Evolutionary conservation across 2,329 filamentous ascomycete genomes (phyloP).

Genomic region (Gaeumannomyces sp.): DNA sequence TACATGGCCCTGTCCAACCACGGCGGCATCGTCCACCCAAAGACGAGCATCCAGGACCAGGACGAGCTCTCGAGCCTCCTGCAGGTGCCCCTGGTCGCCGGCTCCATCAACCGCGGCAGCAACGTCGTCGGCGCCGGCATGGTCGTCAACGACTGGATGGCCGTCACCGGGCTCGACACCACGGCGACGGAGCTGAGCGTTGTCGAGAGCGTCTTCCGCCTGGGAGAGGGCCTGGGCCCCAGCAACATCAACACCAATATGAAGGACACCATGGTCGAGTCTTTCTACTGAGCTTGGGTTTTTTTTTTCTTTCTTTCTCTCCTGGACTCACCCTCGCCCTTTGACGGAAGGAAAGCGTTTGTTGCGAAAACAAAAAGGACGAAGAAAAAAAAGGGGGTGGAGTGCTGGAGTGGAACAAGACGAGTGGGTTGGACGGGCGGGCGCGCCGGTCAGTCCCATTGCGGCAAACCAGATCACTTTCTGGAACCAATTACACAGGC

Average conservation of each 20-base stretch:
- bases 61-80: conserved; percentile 91
- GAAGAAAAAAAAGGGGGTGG: neutral
- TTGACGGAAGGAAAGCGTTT: neutral
- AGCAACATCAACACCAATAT: conserved; percentile 74
- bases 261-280: conserved; percentile 99
- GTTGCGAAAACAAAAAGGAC: neutral
- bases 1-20: conserved; percentile 97
- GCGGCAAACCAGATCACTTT: too few species aligned
- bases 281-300: conserved; percentile 71
- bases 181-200: conserved; percentile 97
- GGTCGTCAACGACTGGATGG: conserved; percentile 97
- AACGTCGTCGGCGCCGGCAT: conserved; percentile 94
- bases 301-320: neutral
- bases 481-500: too few species aligned
- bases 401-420: neutral
- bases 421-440: too few species aligned
- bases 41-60: conserved; percentile 95
- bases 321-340: too few species aligned
- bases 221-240: conserved; percentile 79
- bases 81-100: conserved; percentile 92
- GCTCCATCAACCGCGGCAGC: conserved; percentile 86
- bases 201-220: conserved; percentile 89
- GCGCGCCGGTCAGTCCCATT: too few species aligned
- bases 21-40: conserved; percentile 93
- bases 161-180: conserved; percentile 87